phyloP scores from a whole-genome alignment of 2,329 filamentous ascomycete genomes.

The Venturia carpophila region DNA sequence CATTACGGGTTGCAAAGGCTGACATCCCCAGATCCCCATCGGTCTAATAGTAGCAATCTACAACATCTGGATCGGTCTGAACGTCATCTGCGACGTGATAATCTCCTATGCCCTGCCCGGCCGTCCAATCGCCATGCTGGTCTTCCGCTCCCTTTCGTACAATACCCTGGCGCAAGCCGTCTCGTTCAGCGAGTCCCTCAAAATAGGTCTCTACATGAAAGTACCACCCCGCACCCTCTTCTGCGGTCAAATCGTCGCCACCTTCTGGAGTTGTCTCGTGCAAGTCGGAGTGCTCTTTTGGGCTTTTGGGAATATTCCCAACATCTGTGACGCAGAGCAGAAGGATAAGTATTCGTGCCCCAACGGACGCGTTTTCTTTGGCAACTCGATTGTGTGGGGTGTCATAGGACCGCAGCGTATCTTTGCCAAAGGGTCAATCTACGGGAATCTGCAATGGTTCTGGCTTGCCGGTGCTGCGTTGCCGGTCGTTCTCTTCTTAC shows the following conservation, averaged over 20 bases:
- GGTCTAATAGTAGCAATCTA: constrained; percentile 55
- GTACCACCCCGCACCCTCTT: constrained; percentile 60
- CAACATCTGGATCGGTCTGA: constrained; percentile 47
- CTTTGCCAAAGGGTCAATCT: constrained; percentile 55
- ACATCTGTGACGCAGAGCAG: constrained; percentile 54
- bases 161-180: constrained; percentile 42
- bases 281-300: constrained; percentile 58
- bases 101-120: constrained; percentile 44
- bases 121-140: constrained; percentile 42
- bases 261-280: constrained; percentile 57
- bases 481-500: constrained; percentile 53
- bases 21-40: constrained; percentile 47
- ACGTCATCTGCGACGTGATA: constrained; percentile 43
- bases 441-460: constrained; percentile 59
- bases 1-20: neutral
- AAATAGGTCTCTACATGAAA: constrained; percentile 47
- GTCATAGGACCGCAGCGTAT: constrained; percentile 61
- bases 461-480: constrained; percentile 59
- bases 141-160: constrained; percentile 46
- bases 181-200: constrained; percentile 44
- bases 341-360: constrained; percentile 54
- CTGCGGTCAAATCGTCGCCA: constrained; percentile 57
- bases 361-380: constrained; percentile 52
- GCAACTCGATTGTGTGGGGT: constrained; percentile 60
- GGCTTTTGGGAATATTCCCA: constrained; percentile 48